A percentile compares a stretch with the other conserved stretches of the same genome.
Conservation (phyloP, 176 grass and related monocot genomes). For the Oryza glaberrima region DNA sequence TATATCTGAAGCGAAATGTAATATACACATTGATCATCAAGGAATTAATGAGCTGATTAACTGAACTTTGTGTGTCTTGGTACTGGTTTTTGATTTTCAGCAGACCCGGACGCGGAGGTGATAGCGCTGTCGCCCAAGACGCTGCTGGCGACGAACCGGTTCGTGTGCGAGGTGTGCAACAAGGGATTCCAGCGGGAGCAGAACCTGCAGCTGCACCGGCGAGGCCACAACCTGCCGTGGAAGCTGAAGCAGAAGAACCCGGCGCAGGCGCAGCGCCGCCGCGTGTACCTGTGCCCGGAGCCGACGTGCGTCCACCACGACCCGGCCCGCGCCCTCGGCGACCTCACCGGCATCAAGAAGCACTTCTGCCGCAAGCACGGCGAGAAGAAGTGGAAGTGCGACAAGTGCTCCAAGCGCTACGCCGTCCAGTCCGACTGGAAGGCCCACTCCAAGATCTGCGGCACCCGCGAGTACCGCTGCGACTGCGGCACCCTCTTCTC, state of each 20-base stretch:
- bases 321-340: constrained; percentile 86
- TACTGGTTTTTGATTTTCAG: background rate
- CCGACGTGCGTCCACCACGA: constrained; percentile 94
- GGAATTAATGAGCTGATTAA: background rate
- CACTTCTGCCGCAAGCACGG: constrained; percentile 99
- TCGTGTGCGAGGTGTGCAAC: constrained; percentile 99
- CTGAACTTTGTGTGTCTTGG: background rate
- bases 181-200: constrained; percentile 98
- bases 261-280: constrained; percentile 61
- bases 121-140: constrained; percentile 95
- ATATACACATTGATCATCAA: background rate
- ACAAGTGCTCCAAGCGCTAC: constrained; percentile 98
- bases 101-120: constrained; percentile 97
- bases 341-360: constrained; percentile 99
- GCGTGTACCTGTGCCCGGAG: constrained; percentile 98
- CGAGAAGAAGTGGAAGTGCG: constrained; percentile 99
- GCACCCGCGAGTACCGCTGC: constrained; percentile 96
- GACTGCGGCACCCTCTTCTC: constrained; percentile 99
- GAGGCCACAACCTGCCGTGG: constrained; percentile 98
- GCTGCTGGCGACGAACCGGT: constrained; percentile 91
- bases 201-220: constrained; percentile 97
- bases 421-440: constrained; percentile 98
- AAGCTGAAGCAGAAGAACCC: constrained; percentile 97
- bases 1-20: background rate
- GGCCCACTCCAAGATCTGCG: constrained; percentile 99